Conservation (phyloP, 805 yeast species). For the Candida railenensis region DNA sequence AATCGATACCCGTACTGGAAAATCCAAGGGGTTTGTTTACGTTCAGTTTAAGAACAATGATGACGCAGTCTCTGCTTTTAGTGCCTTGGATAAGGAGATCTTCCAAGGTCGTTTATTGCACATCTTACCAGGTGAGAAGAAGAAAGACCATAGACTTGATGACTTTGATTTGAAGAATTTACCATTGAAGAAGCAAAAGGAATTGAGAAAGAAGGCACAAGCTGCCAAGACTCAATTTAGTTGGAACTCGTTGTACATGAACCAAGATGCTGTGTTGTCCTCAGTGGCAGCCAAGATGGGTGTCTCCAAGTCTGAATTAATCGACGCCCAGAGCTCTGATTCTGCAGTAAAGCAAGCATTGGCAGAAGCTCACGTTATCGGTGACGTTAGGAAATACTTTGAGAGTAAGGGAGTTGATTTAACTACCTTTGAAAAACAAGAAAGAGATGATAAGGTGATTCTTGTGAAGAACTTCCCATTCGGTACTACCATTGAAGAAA, state of each 20-base stretch:
- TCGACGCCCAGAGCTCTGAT: conserved; percentile 82
- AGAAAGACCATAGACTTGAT: conserved; percentile 79
- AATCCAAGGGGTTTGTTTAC: conserved; percentile 91
- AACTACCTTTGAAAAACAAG: conserved; percentile 60
- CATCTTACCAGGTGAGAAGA: conserved; percentile 79
- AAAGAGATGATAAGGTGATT: conserved; percentile 77
- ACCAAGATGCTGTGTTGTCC: conserved; percentile 86
- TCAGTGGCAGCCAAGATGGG: conserved; percentile 87
- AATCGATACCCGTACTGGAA: conserved; percentile 83
- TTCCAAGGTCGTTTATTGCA: conserved; percentile 94
- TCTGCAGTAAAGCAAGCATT: conserved; percentile 96
- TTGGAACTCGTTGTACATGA: conserved; percentile 94
- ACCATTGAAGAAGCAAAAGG: conserved; percentile 89
- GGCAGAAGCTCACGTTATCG: conserved; percentile 95
- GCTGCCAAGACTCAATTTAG: conserved; percentile 86
- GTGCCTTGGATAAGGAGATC: conserved; percentile 76
- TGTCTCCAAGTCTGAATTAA: conserved; percentile 73
- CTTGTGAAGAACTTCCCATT: conserved; percentile 88
- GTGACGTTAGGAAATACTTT: conserved; percentile 85
- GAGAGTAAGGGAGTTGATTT: conserved; percentile 85
- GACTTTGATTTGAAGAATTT: conserved; percentile 88
- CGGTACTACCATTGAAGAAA: conserved; percentile 78
- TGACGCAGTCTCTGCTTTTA: conserved; percentile 76
- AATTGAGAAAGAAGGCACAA: conserved; percentile 75
- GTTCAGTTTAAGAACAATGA: conserved; percentile 65